Conservation (phyloP, 345 rosid genomes). For the Chamaenerion angustifolium region DNA sequence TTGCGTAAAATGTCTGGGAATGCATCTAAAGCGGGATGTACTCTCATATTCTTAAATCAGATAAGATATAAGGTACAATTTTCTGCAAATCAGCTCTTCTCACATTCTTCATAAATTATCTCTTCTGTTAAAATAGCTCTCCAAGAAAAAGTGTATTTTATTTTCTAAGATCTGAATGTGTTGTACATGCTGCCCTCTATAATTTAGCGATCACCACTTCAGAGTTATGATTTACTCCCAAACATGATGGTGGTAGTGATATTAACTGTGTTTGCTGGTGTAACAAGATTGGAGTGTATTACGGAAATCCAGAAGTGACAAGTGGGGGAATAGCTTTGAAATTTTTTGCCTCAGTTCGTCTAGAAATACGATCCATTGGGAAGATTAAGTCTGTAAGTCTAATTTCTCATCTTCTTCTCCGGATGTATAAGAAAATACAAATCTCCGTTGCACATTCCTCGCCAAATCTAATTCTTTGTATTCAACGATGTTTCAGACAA, state of each 20-base stretch:
- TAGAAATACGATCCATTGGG: conserved; percentile 86
- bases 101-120: too few species aligned
- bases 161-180: too few species aligned
- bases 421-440: background rate
- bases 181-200: background rate
- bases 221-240: background rate
- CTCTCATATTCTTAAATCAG: conserved; percentile 83
- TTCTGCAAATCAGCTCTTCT: background rate
- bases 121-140: too few species aligned
- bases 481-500: conserved; percentile 15
- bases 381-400: conserved; percentile 89
- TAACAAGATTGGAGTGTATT: conserved; percentile 81
- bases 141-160: too few species aligned
- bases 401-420: background rate
- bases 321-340: conserved; percentile 95
- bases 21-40: conserved; percentile 98
- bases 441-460: conserved; percentile 3
- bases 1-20: conserved; percentile 98
- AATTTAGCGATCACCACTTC: background rate
- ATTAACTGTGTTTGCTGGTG: conserved; percentile 8
- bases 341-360: conserved; percentile 89
- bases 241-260: too few species aligned
- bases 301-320: conserved; percentile 96
- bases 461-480: background rate
- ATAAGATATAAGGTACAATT: conserved; percentile 76